These are phyloP conservation scores for Megacollybia platyphylla DNA, from an alignment of 1,284 basidiomycete species.

Conservation along the genomic window DNA sequence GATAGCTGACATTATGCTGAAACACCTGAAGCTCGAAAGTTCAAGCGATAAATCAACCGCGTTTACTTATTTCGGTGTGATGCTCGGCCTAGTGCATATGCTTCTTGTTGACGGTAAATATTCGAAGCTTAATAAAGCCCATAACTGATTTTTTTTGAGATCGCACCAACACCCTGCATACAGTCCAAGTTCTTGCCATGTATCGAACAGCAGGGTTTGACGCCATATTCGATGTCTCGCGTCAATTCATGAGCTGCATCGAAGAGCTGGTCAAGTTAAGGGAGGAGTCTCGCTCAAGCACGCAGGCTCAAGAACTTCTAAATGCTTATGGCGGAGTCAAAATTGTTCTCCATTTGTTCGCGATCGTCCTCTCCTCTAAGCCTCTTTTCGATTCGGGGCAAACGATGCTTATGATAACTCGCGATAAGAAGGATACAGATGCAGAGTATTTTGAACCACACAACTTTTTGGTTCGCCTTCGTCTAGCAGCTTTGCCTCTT, in stretches of 20 bases:
- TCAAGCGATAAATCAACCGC: conserved; percentile 29
- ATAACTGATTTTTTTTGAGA: conserved; percentile 29
- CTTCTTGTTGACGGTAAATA: conserved; percentile 73
- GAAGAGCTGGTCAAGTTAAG: conserved; percentile 33
- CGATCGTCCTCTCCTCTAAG: conserved; percentile 68
- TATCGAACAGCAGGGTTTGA: conserved; percentile 65
- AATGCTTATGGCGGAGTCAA: conserved; percentile 77
- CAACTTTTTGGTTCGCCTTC: conserved; percentile 76
- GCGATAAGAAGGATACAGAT: conserved; percentile 69
- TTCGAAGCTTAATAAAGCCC: conserved; percentile 1
- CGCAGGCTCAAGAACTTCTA: conserved; percentile 48
- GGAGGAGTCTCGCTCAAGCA: conserved; percentile 42
- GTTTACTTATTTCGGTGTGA: conserved; percentile 65
- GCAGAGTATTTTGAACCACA: conserved; percentile 73
- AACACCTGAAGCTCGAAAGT: conserved; percentile 56
- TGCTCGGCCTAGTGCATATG: conserved; percentile 61
- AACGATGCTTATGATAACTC: conserved; percentile 60
- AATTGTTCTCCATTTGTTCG: conserved; percentile 69
- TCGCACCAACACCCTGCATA: conserved; percentile 68
- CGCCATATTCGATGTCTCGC: conserved; percentile 51
- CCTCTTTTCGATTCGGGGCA: conserved; percentile 80
- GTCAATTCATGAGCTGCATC: conserved; percentile 45
- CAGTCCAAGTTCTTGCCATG: conserved; percentile 70
- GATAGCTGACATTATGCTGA: conserved; percentile 63
- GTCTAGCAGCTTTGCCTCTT: conserved; percentile 60